A percentile compares a stretch with the other conserved stretches of the same genome.
Conservation (phyloP, 2,329 filamentous ascomycete genomes). For the Macroventuria anomochaeta region DNA sequence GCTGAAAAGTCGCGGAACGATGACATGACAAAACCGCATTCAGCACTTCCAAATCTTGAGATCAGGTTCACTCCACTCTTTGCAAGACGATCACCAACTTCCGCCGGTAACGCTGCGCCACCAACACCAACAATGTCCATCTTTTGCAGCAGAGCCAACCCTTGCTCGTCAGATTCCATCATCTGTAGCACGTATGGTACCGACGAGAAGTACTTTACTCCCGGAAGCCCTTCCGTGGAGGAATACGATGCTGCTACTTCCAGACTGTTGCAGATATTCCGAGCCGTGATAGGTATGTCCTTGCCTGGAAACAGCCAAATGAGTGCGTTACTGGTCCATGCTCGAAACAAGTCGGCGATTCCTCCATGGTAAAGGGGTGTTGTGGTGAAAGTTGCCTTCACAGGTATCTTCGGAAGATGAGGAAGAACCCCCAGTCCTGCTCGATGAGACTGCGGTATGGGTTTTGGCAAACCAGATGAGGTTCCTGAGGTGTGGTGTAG, state of each 20-base stretch:
- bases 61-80: constrained; percentile 61
- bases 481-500: constrained; percentile 70
- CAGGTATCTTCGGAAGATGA: constrained; percentile 45
- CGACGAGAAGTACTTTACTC: constrained; percentile 65
- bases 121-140: constrained; percentile 71
- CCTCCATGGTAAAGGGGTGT: constrained; percentile 72
- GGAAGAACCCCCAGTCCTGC: constrained; percentile 64
- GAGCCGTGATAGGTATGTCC: constrained; percentile 61
- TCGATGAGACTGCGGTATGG: constrained; percentile 65
- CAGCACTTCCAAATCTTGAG: constrained; percentile 69
- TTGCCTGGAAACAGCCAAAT: constrained; percentile 69
- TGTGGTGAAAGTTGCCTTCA: constrained; percentile 65
- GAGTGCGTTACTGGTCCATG: constrained; percentile 65
- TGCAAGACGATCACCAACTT: constrained; percentile 63
- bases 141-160: constrained; percentile 66
- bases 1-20: constrained; percentile 62
- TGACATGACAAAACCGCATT: constrained; percentile 70
- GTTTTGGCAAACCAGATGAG: constrained; percentile 67
- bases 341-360: constrained; percentile 66
- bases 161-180: constrained; percentile 89
- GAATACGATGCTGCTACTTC: constrained; percentile 41
- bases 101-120: constrained; percentile 63
- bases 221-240: constrained; percentile 28
- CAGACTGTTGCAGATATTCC: constrained; percentile 60
- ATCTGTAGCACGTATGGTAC: constrained; percentile 86